phyloP scores from a whole-genome alignment of 768 basidiomycete species.

The Favolaschia claudopus region DNA sequence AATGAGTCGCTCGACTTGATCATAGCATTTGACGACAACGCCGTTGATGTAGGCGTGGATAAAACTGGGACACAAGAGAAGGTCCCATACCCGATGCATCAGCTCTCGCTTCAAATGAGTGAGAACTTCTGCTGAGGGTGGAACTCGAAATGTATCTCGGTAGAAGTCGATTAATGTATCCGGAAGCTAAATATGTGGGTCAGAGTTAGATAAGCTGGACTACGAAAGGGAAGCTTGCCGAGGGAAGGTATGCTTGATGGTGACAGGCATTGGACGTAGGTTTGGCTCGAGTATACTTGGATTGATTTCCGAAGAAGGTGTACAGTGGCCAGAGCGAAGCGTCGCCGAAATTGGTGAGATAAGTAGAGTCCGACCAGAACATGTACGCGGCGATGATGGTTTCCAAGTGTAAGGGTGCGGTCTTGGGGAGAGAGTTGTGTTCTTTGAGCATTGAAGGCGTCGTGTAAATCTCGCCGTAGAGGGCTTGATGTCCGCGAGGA shows the following conservation, averaged over 20 bases:
- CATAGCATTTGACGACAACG: slow-evolving; percentile 32
- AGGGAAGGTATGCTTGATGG: slow-evolving; percentile 43
- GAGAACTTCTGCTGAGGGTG: slow-evolving; percentile 20
- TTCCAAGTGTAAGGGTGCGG: slow-evolving; percentile 17
- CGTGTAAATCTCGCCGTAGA: slow-evolving; percentile 34
- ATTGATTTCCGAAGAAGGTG: slow-evolving; percentile 40
- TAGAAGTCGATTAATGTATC: slow-evolving; percentile 33
- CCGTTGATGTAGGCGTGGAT: slow-evolving; percentile 35
- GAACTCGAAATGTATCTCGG: slow-evolving; percentile 2
- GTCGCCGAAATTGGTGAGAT: slow-evolving; percentile 33
- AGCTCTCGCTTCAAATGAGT: slow-evolving; percentile 37
- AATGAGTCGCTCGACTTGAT: slow-evolving; percentile 30
- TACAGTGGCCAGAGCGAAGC: slow-evolving; percentile 43
- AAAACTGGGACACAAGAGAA: slow-evolving; percentile 32
- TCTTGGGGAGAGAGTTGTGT: slow-evolving; percentile 6
- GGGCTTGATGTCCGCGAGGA: slow-evolving; percentile 13
- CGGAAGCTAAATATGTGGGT: slow-evolving; percentile 28
- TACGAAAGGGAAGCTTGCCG: slow-evolving; percentile 24
- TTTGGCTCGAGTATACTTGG: slow-evolving; percentile 40
- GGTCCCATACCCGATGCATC: slow-evolving; percentile 35
- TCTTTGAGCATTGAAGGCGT: slow-evolving; percentile 24
- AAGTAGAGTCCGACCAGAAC: slow-evolving; percentile 39
- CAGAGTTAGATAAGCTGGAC: not conserved
- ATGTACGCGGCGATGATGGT: slow-evolving; percentile 31
- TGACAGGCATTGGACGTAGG: slow-evolving; percentile 34